A percentile compares a stretch with the other conserved stretches of the same genome.
phyloP scores from a whole-genome alignment of 2,329 filamentous ascomycete genomes.

The Diaporthe humulicola region DNA sequence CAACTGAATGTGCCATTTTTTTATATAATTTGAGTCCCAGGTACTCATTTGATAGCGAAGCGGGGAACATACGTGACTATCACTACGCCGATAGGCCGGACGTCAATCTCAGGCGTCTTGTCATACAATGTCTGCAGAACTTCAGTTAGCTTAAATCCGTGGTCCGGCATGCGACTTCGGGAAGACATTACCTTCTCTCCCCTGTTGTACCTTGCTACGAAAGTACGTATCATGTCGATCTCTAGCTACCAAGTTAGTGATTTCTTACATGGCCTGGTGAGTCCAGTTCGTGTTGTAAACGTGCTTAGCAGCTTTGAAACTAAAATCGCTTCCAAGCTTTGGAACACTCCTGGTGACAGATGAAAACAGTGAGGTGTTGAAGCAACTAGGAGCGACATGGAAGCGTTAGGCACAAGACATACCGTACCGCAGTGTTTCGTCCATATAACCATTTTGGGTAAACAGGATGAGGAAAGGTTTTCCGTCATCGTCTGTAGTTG shows the following conservation, averaged over 20 bases:
- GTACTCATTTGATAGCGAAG: too few species aligned
- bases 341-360: not conserved
- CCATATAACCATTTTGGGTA: not conserved
- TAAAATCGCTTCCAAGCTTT: too few species aligned
- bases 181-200: not conserved
- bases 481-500: slow-evolving; percentile 3
- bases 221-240: slow-evolving; percentile 5
- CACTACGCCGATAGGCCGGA: not conserved
- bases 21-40: too few species aligned
- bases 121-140: not conserved
- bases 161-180: too few species aligned
- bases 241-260: not conserved
- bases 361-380: too few species aligned
- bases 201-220: not conserved
- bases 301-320: too few species aligned
- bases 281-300: too few species aligned
- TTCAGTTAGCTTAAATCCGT: not conserved
- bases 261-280: not conserved
- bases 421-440: not conserved
- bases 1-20: not conserved
- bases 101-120: not conserved
- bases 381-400: not conserved
- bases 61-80: not conserved
- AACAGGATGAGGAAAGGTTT: not conserved
- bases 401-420: too few species aligned